Evolutionary conservation across 371 early-diverging fungal genomes (phyloP), one percentile per base, ranked within the genome.

Genomic region (Mucor indicus): DNA sequence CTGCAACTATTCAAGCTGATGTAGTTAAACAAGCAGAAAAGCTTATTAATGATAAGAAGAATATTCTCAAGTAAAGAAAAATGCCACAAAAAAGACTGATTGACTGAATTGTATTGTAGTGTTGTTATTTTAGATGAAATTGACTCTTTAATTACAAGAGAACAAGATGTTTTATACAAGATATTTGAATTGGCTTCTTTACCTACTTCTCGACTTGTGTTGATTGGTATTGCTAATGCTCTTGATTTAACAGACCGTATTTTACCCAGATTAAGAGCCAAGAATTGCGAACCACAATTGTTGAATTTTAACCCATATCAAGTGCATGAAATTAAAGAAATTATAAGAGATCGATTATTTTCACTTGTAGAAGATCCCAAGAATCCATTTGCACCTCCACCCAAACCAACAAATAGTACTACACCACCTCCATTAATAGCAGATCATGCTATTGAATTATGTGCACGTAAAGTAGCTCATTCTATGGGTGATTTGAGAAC

Each of bases 211-310:
- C 76, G 79, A 0, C 62, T 96, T 39, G 83, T 83, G 0, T 63
- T 97, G 31, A 84, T 97, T 38, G 96, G 96, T n/a, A 95, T 97
- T 49, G 92, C 96, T n/a, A 97, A 97, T 60, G 90, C 95, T 0
- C 66, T 97, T 25, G 91, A 96, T 57, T 69, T 97, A 57, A 92
- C 93, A 4, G 88, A 92, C 49, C 83, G 93, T 9, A 81, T 92
- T 38, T 67, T 95, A 50, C 95, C 96, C 4, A 78, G 94, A n/a
- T 74, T 97, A 35, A 75, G 83, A 48, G 86, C 90, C 15, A 87
- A 86, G 58, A 82, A 85, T 54, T 89, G 90, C 40, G 85, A 81
- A 48, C 96, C 97, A 0, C 62, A 81, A 48, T 61, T 90, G 23
- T 64, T 95, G 37, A 86, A 90, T 60, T 95, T 95, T 48, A 80